phyloP scores from a whole-genome alignment of 2,329 filamentous ascomycete species.

The Plenodomus biglobosus region DNA sequence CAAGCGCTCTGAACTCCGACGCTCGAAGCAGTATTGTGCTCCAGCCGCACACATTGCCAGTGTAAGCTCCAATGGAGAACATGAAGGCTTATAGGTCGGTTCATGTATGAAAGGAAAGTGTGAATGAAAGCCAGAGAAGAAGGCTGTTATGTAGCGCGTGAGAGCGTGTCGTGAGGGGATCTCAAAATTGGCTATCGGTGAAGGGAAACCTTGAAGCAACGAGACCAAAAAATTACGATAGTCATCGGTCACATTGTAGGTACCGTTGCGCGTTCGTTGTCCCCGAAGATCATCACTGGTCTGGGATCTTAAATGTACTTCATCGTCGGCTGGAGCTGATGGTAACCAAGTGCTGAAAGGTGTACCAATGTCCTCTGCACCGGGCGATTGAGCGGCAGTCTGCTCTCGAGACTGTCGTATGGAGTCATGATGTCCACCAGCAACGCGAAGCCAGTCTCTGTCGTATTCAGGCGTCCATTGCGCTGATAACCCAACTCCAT shows the following conservation, averaged over 20 bases:
- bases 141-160: conserved; percentile 36
- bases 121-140: conserved; percentile 36
- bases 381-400: conserved; percentile 16
- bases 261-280: conserved; percentile 20
- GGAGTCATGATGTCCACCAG: conserved; percentile 21
- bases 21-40: conserved; percentile 40
- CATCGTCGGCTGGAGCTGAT: conserved; percentile 32
- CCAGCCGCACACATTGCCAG: conserved; percentile 38
- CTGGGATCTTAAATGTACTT: conserved; percentile 26
- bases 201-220: conserved; percentile 20
- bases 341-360: conserved; percentile 37
- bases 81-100: conserved; percentile 35
- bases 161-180: conserved; percentile 35
- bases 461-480: conserved; percentile 37
- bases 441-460: conserved; percentile 30
- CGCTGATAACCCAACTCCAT: conserved; percentile 34
- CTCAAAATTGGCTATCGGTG: conserved; percentile 28
- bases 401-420: conserved; percentile 22
- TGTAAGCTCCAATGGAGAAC: conserved; percentile 35
- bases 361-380: conserved; percentile 32
- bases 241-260: conserved; percentile 31
- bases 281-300: conserved; percentile 20
- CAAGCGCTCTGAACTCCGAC: conserved; percentile 30
- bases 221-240: conserved; percentile 26
- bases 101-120: conserved; percentile 40